These are phyloP conservation scores for Paraphoma chrysanthemicola DNA, from an alignment of 2,329 filamentous ascomycete species.

Conservation along the genomic window DNA sequence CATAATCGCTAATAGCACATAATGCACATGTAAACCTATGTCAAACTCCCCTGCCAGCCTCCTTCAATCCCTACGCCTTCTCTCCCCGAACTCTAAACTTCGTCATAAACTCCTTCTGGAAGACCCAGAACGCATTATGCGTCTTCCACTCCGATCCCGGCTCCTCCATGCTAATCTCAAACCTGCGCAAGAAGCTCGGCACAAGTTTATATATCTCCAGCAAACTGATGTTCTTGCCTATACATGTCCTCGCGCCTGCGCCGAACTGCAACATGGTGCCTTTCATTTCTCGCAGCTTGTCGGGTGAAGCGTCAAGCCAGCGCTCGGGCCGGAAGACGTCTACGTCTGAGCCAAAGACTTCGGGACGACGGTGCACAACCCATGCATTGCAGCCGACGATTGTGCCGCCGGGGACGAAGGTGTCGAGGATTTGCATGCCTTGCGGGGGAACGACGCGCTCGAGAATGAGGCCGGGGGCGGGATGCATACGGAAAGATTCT, in stretches of 20 bases:
- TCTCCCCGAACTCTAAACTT: slow-evolving; percentile 45
- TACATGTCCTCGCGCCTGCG: slow-evolving; percentile 72
- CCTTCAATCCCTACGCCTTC: background rate
- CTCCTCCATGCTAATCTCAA: slow-evolving; percentile 60
- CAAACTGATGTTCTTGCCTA: slow-evolving; percentile 62
- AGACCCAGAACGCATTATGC: slow-evolving; percentile 63
- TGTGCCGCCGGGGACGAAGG: slow-evolving; percentile 71
- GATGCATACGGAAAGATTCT: slow-evolving; percentile 78
- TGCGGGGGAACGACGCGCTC: slow-evolving; percentile 74
- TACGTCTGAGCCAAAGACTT: slow-evolving; percentile 72
- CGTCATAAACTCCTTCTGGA: slow-evolving; percentile 54
- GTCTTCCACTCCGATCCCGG: slow-evolving; percentile 54
- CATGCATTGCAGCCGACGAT: slow-evolving; percentile 78
- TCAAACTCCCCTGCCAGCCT: background rate
- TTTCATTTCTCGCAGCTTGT: slow-evolving; percentile 70
- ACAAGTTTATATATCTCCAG: slow-evolving; percentile 61
- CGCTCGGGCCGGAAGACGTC: slow-evolving; percentile 73
- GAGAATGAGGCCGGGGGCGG: slow-evolving; percentile 73
- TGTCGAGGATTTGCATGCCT: slow-evolving; percentile 69
- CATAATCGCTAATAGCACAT: no score
- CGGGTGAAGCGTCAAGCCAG: slow-evolving; percentile 64
- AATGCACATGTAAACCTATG: no score
- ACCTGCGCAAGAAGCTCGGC: slow-evolving; percentile 67
- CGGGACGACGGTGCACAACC: slow-evolving; percentile 72
- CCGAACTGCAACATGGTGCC: slow-evolving; percentile 77